A percentile compares a stretch with the other conserved stretches of the same genome.
These are phyloP conservation scores for Magnusiomyces tetraspermus DNA, from an alignment of 1,139 yeast species.

Conservation along the genomic window DNA sequence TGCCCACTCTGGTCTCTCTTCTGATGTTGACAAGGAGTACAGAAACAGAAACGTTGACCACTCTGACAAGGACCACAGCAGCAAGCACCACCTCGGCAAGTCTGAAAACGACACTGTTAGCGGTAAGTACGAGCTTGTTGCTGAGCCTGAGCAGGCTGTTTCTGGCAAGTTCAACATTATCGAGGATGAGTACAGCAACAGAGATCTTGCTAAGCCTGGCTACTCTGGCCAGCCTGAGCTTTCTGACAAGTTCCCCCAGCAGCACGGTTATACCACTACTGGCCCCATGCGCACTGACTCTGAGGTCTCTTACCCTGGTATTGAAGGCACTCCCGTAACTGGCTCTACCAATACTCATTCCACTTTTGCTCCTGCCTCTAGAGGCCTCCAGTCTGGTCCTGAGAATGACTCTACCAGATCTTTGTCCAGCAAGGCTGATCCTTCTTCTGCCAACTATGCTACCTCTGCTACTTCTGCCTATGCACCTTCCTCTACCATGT, in stretches of 20 bases:
- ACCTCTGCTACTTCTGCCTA: background rate
- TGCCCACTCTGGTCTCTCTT: too few species aligned
- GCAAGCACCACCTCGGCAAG: too few species aligned
- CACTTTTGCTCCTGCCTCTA: conserved; percentile 1
- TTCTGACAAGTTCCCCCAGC: conserved; percentile 1
- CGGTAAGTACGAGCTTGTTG: too few species aligned
- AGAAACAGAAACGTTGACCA: too few species aligned
- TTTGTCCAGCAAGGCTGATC: background rate
- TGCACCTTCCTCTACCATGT: too few species aligned
- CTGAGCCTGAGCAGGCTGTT: too few species aligned
- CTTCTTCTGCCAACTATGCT: background rate
- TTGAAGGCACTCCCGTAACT: background rate
- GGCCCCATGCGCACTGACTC: background rate
- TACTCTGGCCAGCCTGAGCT: background rate
- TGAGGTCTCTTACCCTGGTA: background rate
- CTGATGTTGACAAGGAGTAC: too few species aligned
- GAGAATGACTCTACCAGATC: too few species aligned
- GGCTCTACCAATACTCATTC: background rate
- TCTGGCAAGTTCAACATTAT: too few species aligned
- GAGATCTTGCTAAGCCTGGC: background rate
- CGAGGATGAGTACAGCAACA: too few species aligned
- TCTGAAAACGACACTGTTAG: too few species aligned
- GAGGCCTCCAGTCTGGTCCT: background rate
- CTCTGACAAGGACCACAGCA: too few species aligned
- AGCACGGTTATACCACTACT: conserved; percentile 1